phyloP scores from a whole-genome alignment of 2,329 filamentous ascomycete species.

The Berkeleyomyces rouxiae region DNA sequence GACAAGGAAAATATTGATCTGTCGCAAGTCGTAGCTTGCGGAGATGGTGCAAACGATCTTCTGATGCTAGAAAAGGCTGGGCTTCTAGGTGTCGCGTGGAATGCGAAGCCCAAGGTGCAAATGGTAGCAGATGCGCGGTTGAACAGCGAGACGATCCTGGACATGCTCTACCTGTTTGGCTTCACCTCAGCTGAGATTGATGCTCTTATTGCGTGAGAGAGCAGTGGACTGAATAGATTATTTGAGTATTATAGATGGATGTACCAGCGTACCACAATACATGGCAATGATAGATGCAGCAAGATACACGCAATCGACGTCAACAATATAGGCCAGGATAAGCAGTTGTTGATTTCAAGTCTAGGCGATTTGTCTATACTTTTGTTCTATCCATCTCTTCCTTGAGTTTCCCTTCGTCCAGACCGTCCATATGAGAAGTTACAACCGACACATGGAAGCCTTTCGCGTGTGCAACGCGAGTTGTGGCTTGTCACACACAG shows the following conservation, averaged over 20 bases:
- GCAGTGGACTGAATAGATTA: background rate
- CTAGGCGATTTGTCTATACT: no score
- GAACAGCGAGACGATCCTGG: constrained; percentile 53
- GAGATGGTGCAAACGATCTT: constrained; percentile 70
- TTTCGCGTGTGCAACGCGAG: background rate
- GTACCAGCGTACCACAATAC: background rate
- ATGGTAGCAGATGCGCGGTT: constrained; percentile 56
- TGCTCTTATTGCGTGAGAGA: constrained; percentile 23
- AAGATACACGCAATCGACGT: background rate
- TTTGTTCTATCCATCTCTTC: no score
- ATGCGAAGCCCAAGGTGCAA: constrained; percentile 70
- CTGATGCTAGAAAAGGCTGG: constrained; percentile 63
- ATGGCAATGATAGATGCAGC: background rate
- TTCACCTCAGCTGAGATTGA: constrained; percentile 49
- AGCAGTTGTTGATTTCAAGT: no score
- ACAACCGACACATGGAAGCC: background rate
- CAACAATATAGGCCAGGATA: background rate
- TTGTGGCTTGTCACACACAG: background rate
- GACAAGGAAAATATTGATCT: constrained; percentile 46
- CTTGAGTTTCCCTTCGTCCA: background rate
- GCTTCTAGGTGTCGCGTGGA: constrained; percentile 58
- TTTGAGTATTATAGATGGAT: background rate
- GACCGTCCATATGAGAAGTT: background rate
- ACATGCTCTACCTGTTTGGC: constrained; percentile 59
- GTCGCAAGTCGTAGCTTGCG: constrained; percentile 55